Conservation (phyloP, 1,284 basidiomycete genomes). For the Schizophyllum amplum region DNA sequence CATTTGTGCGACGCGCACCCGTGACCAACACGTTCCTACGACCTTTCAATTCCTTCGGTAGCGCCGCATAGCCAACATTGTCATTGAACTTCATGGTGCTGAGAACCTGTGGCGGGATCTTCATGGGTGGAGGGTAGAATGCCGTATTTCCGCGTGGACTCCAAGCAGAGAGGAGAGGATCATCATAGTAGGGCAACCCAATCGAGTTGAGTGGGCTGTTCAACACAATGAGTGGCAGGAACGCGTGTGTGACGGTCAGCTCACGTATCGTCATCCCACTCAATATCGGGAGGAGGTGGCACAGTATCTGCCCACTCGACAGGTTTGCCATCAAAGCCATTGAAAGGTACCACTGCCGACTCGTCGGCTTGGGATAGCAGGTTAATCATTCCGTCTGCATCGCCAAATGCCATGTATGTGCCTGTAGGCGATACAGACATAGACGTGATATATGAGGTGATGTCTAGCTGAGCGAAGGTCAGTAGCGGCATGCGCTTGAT, state of each 20-base stretch:
- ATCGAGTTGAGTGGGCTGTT: constrained; percentile 80
- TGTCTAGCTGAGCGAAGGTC: constrained; percentile 44
- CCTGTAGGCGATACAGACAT: constrained; percentile 81
- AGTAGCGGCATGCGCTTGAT: constrained; percentile 8
- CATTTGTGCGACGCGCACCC: constrained; percentile 40
- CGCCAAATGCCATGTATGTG: constrained; percentile 89
- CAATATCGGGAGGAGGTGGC: constrained; percentile 61
- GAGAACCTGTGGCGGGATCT: constrained; percentile 75
- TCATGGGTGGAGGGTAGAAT: constrained; percentile 61
- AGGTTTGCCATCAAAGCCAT: constrained; percentile 80
- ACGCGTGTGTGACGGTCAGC: no score
- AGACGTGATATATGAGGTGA: constrained; percentile 72
- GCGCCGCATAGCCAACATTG: constrained; percentile 79
- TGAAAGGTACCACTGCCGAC: constrained; percentile 64
- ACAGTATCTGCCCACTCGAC: constrained; percentile 80
- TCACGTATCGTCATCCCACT: constrained; percentile 79
- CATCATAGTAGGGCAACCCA: constrained; percentile 85
- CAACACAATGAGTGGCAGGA: background rate
- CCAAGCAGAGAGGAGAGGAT: constrained; percentile 77
- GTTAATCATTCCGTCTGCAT: constrained; percentile 82
- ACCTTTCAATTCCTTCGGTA: constrained; percentile 79
- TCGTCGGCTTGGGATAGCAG: constrained; percentile 74
- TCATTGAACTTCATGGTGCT: constrained; percentile 80
- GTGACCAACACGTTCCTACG: constrained; percentile 69
- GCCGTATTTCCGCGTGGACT: constrained; percentile 23